Percentiles rank a stretch among this genome's conserved stretches.
Conservation (phyloP, 176 grass and related monocot genomes). For the Bothriochloa decipiens region DNA sequence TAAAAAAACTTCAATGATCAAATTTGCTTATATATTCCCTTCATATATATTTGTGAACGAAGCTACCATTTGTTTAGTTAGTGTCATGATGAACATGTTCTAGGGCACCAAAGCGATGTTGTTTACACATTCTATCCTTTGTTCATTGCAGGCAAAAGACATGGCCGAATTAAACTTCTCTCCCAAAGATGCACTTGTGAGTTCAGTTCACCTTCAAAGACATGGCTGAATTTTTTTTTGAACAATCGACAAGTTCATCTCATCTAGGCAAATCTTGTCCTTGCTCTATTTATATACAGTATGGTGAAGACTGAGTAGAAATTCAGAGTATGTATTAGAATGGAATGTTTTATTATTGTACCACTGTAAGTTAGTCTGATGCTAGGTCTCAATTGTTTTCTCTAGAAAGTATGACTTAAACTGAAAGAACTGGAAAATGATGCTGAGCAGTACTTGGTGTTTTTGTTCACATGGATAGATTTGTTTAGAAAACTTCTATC, state of each 20-base stretch:
- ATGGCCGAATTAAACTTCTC: too few relatives aligned
- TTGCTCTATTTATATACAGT: background rate
- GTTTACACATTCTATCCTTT: background rate
- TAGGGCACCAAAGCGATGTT: conserved; percentile 29
- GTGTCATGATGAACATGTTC: conserved; percentile 40
- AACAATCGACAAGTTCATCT: conserved; percentile 4
- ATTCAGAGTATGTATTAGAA: background rate
- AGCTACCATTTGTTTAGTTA: background rate
- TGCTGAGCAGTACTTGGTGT: background rate
- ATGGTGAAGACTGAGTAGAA: background rate
- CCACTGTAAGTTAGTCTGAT: conserved; percentile 1
- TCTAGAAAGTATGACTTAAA: too few relatives aligned
- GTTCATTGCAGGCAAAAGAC: too few relatives aligned
- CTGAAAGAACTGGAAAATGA: background rate
- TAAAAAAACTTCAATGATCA: too few relatives aligned
- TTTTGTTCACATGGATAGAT: too few relatives aligned
- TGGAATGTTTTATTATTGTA: background rate
- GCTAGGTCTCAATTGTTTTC: conserved; percentile 2
- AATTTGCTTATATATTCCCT: background rate
- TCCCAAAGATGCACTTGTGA: too few relatives aligned
- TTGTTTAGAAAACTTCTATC: background rate
- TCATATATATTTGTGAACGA: background rate
- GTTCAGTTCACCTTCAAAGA: too few relatives aligned
- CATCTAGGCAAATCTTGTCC: background rate
- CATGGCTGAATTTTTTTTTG: too few relatives aligned